Evolutionary conservation across 2,329 filamentous ascomycete genomes (phyloP), one percentile per base, ranked within the genome.

Genomic region (Colletotrichum zoysiae): DNA sequence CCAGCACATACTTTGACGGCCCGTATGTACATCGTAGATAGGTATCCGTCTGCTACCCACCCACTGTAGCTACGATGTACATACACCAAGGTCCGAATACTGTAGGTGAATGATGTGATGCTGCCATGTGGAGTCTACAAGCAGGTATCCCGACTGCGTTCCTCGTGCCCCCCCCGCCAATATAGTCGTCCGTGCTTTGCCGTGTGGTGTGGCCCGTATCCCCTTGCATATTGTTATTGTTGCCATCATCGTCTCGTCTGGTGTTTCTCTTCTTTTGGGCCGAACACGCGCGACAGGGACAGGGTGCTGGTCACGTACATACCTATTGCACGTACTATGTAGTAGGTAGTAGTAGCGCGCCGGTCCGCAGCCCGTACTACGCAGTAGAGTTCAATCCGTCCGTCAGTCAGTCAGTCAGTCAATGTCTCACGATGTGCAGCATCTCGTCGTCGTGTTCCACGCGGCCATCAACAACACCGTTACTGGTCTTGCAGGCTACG

Each of bases 201-300:
- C 30, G 40, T 38, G 30, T 50, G 30, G 44, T 38, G 44, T 38
- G 20, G 59, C 44, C n/a, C 20, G 30, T 53, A 20, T 35, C 38
- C 40, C 23, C 40, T 56, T 67, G 67, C 63, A 59, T 66, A 20
- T 51, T 51, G n/a, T 53, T 53, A 51, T 68, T 62, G 20, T 46
- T 38, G 57, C 56, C 61, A 38, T 56, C 35, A n/a, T 67, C 57
- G 68, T 71, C 50, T 70, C 67, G 62, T 70, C 67, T 67, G 55
- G 67, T 67, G 55, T 67, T 60, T 70, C 63, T 63, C 48, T 42
- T 62, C 46, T 40, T 35, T 55, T n/a, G 56, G 23, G 33, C 60
- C 23, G 46, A 33, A 63, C 60, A 40, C 12, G n/a, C n/a, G n/a
- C n/a, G 48, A 44, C 60, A 63, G 35, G 60, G 60, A 55, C 46